Percentiles rank a stretch among this genome's conserved stretches.
phyloP scores from a whole-genome alignment of 2,329 filamentous ascomycete species.

The Alternaria alternata region DNA sequence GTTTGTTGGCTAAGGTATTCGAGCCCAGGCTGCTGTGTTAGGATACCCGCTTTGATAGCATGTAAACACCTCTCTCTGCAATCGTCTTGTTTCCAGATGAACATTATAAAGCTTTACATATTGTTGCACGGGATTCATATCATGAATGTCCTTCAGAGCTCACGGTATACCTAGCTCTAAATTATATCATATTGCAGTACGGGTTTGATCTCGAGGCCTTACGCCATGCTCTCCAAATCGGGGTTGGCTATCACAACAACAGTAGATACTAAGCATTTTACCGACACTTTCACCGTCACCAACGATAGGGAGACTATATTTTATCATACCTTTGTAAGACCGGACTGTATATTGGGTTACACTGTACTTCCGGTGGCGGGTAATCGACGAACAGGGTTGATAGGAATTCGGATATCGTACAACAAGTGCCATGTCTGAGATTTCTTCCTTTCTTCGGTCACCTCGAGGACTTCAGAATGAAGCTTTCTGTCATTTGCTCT shows the following conservation, averaged over 20 bases:
- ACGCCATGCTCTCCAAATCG: too few species aligned
- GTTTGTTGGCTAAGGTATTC: not conserved
- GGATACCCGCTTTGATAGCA: not conserved
- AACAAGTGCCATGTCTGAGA: not conserved
- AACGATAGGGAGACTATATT: not conserved
- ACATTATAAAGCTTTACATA: not conserved
- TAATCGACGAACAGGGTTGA: too few species aligned
- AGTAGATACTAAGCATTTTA: not conserved
- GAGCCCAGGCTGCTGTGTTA: not conserved
- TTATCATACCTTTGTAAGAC: not conserved
- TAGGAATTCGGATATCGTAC: not conserved
- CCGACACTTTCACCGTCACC: too few species aligned
- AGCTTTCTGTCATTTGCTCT: constrained; percentile 26
- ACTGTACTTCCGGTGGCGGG: too few species aligned
- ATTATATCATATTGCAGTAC: not conserved
- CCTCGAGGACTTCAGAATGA: constrained; percentile 30
- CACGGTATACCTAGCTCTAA: not conserved
- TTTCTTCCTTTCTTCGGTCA: not conserved
- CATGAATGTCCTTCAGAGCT: not conserved
- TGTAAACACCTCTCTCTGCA: not conserved
- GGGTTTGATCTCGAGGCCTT: not conserved
- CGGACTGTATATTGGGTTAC: too few species aligned
- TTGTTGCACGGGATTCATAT: not conserved
- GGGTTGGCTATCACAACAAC: not conserved
- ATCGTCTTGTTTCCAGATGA: not conserved